Percentiles rank a stretch among this genome's conserved stretches.
Evolutionary conservation across 1,139 yeast genomes (phyloP).

Genomic region (Lodderomyces oxycetoniae): DNA sequence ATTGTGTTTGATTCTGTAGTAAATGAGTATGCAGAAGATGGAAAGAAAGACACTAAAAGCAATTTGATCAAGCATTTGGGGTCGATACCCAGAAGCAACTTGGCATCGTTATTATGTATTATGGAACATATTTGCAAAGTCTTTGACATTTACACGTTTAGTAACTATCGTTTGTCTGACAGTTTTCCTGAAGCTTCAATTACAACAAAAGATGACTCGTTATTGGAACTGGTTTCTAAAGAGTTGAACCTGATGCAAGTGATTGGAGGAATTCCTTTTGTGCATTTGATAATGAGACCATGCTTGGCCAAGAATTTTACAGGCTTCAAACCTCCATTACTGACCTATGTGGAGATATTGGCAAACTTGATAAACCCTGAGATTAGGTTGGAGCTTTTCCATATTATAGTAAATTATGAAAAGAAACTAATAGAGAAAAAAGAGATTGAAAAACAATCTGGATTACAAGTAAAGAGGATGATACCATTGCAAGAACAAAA

Average conservation of each 20-base stretch:
- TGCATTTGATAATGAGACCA: constrained; percentile 42
- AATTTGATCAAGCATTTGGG: constrained; percentile 28
- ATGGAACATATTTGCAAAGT: constrained; percentile 33
- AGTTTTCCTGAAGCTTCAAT: constrained; percentile 20
- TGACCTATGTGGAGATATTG: constrained; percentile 24
- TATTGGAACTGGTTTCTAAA: constrained; percentile 13
- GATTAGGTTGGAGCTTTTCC: constrained; percentile 23
- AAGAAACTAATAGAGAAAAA: constrained; percentile 25
- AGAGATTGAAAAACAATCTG: constrained; percentile 27
- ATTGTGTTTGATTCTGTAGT: constrained; percentile 36
- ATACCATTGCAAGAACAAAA: no score
- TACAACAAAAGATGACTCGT: constrained; percentile 10
- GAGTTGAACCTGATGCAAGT: constrained; percentile 34
- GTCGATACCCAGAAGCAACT: constrained; percentile 39
- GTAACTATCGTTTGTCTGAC: constrained; percentile 30
- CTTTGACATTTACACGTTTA: constrained; percentile 23
- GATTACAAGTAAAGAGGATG: constrained; percentile 23
- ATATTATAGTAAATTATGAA: constrained; percentile 29
- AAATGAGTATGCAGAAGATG: constrained; percentile 18
- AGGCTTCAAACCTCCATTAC: constrained; percentile 43
- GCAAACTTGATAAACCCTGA: constrained; percentile 26
- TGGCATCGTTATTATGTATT: constrained; percentile 34
- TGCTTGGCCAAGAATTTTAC: constrained; percentile 31
- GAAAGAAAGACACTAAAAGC: constrained; percentile 7
- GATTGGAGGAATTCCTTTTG: constrained; percentile 38